These are phyloP conservation scores for Peniophora sp. DNA, from an alignment of 1,284 basidiomycete species.

Conservation along the genomic window DNA sequence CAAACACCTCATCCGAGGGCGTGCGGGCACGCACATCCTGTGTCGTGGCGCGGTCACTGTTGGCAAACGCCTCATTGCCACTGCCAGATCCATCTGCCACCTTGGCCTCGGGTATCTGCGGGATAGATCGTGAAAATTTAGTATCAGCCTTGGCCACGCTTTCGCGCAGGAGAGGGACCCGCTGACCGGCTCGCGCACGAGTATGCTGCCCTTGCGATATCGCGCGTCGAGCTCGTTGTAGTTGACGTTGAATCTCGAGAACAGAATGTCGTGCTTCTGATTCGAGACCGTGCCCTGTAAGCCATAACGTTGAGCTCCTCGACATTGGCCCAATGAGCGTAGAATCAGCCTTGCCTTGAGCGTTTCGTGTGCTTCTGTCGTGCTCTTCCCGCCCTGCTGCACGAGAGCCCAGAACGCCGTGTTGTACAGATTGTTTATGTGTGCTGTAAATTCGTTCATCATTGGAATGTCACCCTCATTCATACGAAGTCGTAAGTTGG, in stretches of 20 bases:
- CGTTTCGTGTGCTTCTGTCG: conserved; percentile 76
- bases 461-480: background rate
- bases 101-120: conserved; percentile 3
- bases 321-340: background rate
- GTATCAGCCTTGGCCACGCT: background rate
- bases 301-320: background rate
- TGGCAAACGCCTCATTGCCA: too few species aligned
- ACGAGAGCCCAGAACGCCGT: conserved; percentile 95
- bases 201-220: conserved; percentile 81
- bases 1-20: background rate
- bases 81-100: background rate
- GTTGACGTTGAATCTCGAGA: conserved; percentile 77
- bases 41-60: too few species aligned
- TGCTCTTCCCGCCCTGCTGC: conserved; percentile 67
- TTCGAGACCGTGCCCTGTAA: conserved; percentile 78
- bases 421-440: conserved; percentile 98
- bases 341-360: conserved; percentile 41
- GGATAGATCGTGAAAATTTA: background rate
- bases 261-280: conserved; percentile 90
- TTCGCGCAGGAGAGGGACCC: background rate
- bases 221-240: conserved; percentile 75
- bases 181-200: conserved; percentile 56
- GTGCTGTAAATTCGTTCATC: conserved; percentile 51
- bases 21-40: too few species aligned
- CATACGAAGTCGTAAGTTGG: background rate